Conservation (phyloP, 805 yeast genomes). For the Myxozyma neglecta region DNA sequence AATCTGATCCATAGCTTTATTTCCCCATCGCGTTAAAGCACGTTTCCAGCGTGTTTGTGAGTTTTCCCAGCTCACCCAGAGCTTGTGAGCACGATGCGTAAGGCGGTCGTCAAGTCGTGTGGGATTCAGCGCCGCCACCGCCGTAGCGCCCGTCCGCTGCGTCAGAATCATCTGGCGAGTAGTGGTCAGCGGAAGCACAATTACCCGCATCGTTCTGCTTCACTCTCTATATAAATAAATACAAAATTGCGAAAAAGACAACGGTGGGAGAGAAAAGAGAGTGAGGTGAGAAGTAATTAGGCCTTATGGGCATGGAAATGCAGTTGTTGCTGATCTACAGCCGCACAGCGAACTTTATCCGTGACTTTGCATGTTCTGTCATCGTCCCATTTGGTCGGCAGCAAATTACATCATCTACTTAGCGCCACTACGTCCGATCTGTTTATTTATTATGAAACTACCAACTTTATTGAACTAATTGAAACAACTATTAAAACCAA, state of each 20-base stretch:
- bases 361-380: too few relatives aligned
- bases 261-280: too few relatives aligned
- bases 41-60: constrained; percentile 60
- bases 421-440: too few relatives aligned
- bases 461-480: too few relatives aligned
- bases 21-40: constrained; percentile 55
- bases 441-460: too few relatives aligned
- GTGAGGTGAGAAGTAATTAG: too few relatives aligned
- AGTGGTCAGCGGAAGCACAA: constrained; percentile 71
- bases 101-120: constrained; percentile 46
- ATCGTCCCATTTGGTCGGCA: too few relatives aligned
- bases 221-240: neutral
- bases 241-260: too few relatives aligned
- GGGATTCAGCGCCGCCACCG: constrained; percentile 36
- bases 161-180: constrained; percentile 64
- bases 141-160: constrained; percentile 48
- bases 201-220: constrained; percentile 51
- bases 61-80: constrained; percentile 62
- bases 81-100: constrained; percentile 51
- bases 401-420: too few relatives aligned
- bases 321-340: too few relatives aligned
- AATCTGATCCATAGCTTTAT: constrained; percentile 56
- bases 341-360: too few relatives aligned
- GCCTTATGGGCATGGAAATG: too few relatives aligned
- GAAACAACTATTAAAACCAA: neutral